Evolutionary conservation across 495 filamentous ascomycete genomes (phyloP), one percentile per base, ranked within the genome.

Genomic region (Terfezia boudieri): DNA sequence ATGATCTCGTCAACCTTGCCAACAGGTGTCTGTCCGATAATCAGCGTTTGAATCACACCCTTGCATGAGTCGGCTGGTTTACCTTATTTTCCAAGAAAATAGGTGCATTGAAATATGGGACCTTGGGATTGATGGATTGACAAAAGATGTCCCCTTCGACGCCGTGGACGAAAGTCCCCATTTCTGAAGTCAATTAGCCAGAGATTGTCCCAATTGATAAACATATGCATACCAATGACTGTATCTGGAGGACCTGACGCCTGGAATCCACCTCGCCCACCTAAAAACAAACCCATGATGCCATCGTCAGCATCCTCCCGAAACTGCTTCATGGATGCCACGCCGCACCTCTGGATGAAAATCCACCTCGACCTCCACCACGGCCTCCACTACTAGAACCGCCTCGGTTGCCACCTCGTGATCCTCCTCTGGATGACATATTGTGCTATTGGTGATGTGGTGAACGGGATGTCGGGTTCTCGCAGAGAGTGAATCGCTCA

Each of bases 51-150:
- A 23, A 9, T 6, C 14, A 37, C 11, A 16, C 8, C 9, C 16
- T 26, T 22, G 43, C 11, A 35, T 16, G 16, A 0, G 4, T 51
- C n/a, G 49, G 23, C 41, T 22, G 35, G 37, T 48, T 48, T 56
- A 84, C 84, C 77, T 95, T 96, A 74, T 96, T 96, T 75, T 98
- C 88, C 52, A 96, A 80, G 73, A 88, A 98, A 64, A 96, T 93
- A 52, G 85, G 86, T 41, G 92, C 90, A 72, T 96, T 96, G 81
- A 98, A 98, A 70, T 95, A 93, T 50, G 90, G 90, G 53, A 98
- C 82, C 72, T 95, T 96, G 55, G 84, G 74, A 73, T 94, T 96
- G 67, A 81, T 78, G 53, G 83, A 88, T 70, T 84, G 77, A 80
- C 87, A 93, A 57, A 98, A 79, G 71, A 98, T 86, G 69, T 98